Conservation (phyloP, 306 rosid species). For the Rubus parviflorus region DNA sequence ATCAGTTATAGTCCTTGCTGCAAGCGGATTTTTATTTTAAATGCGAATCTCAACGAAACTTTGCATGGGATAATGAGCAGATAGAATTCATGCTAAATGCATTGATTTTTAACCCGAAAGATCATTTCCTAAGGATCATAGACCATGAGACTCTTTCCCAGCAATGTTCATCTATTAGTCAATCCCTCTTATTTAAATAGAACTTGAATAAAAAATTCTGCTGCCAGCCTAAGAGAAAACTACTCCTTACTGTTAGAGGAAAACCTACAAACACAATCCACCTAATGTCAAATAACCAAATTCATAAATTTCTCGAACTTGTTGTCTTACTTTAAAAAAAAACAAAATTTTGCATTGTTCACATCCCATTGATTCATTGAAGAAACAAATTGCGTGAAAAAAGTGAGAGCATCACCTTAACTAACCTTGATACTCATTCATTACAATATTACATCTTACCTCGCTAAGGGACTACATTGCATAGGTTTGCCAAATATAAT, state of each 20-base stretch:
- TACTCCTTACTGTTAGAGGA: background rate
- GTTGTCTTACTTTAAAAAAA: background rate
- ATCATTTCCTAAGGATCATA: background rate
- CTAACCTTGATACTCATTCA: background rate
- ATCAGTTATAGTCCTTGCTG: background rate
- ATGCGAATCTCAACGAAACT: background rate
- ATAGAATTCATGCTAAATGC: background rate
- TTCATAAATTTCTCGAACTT: background rate
- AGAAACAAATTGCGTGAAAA: background rate
- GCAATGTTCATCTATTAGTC: background rate
- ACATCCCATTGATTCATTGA: background rate
- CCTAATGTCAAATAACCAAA: background rate
- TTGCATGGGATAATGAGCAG: background rate
- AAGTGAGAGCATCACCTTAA: background rate
- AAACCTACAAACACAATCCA: conserved; percentile 1
- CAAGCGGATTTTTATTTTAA: background rate
- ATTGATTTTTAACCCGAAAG: background rate
- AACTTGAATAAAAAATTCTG: background rate
- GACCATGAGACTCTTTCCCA: background rate
- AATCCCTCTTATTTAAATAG: background rate
- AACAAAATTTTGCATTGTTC: background rate
- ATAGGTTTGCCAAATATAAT: background rate
- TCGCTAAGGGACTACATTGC: background rate
- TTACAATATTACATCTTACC: background rate
- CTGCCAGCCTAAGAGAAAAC: background rate